Evolutionary conservation across 208 protist species (phyloP).

Genomic region (Leishmania turanica): DNA sequence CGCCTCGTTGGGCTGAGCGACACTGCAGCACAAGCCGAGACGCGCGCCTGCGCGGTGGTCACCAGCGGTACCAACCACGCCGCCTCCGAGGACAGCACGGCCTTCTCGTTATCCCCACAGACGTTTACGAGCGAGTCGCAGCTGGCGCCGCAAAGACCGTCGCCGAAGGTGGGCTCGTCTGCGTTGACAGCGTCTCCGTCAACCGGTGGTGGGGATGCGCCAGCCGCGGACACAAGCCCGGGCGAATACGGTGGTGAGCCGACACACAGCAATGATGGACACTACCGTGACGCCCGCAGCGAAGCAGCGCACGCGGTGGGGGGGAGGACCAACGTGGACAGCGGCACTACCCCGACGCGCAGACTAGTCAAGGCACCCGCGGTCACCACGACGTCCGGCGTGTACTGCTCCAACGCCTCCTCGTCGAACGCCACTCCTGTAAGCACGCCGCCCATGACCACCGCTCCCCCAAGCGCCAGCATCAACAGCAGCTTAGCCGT

Average conservation of each 20-base stretch:
- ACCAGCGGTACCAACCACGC: background rate
- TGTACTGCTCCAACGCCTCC: background rate
- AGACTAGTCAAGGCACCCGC: background rate
- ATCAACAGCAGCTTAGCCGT: background rate
- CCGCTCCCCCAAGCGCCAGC: background rate
- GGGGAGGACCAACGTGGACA: background rate
- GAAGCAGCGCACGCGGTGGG: background rate
- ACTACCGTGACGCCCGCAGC: background rate
- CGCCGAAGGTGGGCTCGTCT: slow-evolving; percentile 14
- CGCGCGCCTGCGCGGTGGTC: slow-evolving; percentile 6
- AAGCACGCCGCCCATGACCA: slow-evolving; percentile 1
- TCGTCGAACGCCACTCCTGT: slow-evolving; percentile 20
- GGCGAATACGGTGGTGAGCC: background rate
- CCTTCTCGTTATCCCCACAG: slow-evolving; percentile 7
- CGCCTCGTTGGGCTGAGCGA: slow-evolving; percentile 13
- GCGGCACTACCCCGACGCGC: background rate
- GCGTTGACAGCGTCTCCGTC: background rate
- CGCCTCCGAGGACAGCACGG: background rate
- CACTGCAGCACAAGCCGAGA: slow-evolving; percentile 2
- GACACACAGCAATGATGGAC: background rate
- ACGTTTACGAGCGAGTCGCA: slow-evolving; percentile 23
- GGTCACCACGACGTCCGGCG: background rate
- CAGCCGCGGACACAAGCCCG: background rate
- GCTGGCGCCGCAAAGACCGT: slow-evolving; percentile 10
- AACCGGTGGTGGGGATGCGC: background rate